A percentile compares a stretch with the other conserved stretches of the same genome.
Conservation (phyloP, 2,329 filamentous ascomycete genomes). For the Neofusicoccum sp. region DNA sequence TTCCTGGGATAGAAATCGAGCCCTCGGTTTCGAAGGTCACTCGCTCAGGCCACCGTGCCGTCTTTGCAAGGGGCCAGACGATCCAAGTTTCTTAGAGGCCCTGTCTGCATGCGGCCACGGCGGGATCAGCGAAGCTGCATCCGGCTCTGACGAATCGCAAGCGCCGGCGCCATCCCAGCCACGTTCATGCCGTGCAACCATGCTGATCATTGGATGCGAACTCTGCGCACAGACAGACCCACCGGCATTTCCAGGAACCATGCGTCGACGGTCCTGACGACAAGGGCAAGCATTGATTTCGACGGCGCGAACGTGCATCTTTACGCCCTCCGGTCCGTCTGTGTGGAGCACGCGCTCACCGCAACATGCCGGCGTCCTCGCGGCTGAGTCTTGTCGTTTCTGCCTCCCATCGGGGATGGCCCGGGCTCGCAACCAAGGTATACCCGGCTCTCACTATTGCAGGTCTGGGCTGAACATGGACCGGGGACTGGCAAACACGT, state of each 20-base stretch:
- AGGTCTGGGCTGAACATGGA: not conserved
- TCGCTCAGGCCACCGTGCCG: slow-evolving; percentile 8
- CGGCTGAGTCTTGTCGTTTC: too few relatives aligned
- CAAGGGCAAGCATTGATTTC: slow-evolving; percentile 1
- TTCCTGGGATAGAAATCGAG: not conserved
- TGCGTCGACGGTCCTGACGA: not conserved
- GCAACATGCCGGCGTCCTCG: not conserved
- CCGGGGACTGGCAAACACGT: not conserved
- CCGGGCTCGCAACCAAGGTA: not conserved
- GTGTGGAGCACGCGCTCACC: not conserved
- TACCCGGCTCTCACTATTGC: not conserved
- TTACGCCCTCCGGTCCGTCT: not conserved
- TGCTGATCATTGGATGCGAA: slow-evolving; percentile 15
- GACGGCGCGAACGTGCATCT: not conserved
- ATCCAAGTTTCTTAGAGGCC: not conserved
- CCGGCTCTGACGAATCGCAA: not conserved
- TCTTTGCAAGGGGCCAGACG: not conserved
- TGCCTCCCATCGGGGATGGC: not conserved
- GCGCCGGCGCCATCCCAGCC: not conserved
- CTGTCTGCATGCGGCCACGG: not conserved
- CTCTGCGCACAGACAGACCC: slow-evolving; percentile 6
- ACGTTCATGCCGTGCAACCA: slow-evolving; percentile 13
- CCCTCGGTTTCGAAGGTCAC: not conserved
- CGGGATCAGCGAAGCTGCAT: not conserved
- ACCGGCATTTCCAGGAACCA: not conserved